phyloP scores from a whole-genome alignment of 208 protist species.

The Tritrichomonas foetus region DNA sequence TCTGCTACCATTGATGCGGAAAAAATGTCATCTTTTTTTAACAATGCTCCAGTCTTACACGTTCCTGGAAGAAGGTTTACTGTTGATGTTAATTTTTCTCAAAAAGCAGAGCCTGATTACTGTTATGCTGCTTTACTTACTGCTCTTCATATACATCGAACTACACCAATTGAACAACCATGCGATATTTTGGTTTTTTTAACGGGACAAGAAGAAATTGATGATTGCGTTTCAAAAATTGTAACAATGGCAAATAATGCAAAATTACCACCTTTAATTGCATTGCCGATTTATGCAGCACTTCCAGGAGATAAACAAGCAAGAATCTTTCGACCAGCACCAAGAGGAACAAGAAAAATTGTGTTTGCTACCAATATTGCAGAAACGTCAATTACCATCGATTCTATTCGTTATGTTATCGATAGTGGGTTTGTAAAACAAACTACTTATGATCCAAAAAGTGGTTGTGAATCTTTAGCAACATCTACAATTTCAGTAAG shows the following conservation, averaged over 20 bases:
- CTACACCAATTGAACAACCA: neutral
- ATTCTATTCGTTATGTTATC: slow-evolving; percentile 83
- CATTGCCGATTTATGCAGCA: slow-evolving; percentile 49
- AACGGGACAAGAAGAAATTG: slow-evolving; percentile 43
- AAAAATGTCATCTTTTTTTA: slow-evolving; percentile 38
- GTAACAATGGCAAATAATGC: neutral
- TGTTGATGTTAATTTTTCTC: slow-evolving; percentile 31
- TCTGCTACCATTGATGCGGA: slow-evolving; percentile 35
- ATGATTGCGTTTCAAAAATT: neutral
- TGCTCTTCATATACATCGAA: neutral
- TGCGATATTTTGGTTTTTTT: slow-evolving; percentile 45
- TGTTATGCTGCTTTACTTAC: neutral
- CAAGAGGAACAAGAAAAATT: slow-evolving; percentile 71
- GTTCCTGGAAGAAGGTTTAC: slow-evolving; percentile 24
- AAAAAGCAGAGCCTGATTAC: neutral
- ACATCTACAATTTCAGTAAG: slow-evolving; percentile 70
- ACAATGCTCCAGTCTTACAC: slow-evolving; percentile 5
- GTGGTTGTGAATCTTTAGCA: slow-evolving; percentile 68
- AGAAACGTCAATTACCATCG: slow-evolving; percentile 88
- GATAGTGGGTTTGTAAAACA: slow-evolving; percentile 82
- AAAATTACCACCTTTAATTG: neutral
- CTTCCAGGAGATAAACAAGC: slow-evolving; percentile 46
- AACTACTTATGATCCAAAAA: slow-evolving; percentile 67
- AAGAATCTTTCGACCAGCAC: slow-evolving; percentile 72
- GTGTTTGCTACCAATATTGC: slow-evolving; percentile 89